Base-by-base conservation (phyloP, 2,329 filamentous ascomycete species). In the Colletotrichum orchidophilum region DNA sequence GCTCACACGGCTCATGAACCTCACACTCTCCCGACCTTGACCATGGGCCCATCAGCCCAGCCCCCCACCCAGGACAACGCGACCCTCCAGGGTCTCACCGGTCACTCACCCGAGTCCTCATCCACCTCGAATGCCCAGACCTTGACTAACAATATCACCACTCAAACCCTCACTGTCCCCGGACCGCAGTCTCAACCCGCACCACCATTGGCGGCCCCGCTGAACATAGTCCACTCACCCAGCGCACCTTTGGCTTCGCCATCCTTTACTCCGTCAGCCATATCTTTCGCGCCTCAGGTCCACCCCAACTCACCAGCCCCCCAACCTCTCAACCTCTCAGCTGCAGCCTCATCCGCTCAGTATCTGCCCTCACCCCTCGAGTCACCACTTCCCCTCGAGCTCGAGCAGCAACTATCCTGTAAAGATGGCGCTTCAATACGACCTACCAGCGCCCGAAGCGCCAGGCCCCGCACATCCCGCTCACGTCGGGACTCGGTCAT, bases 401-500 rank as follows among this genome's bases (percentile, higher is more conserved):
- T 72, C 24, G 70, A 72, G 39, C 60, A 33, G 21, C 63, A 71
- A 53, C 57, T 55, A 24, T 55, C 58, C 13, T 57, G 52, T 39
- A 70, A 64, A 42, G 66, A 72, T 60, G 54, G 31, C 29, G 66
- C 33, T 59, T 69, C 66, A 5, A 58, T 70, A 27, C 69, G 69
- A 11, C 54, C 69, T n/a, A 46, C 39, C 39, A 46, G 39, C 39
- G 39, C 39, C 15, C 65, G 53, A 42, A 71, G 69, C 53, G 58
- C 64, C 53, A 59, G 66, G 29, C 70, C 70, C 49, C 70, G 61
- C 54, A 72, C 70, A n/a, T 70, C 70, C 54, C 65, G 70, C 55
- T 69, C 70, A 13, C 65, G 66, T 11, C 66, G 65, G 7, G 70
- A 66, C 60, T 69, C 70, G n/a, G 70, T 72, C n/a, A 70, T 70